These are phyloP conservation scores for Cryptosporidium parvum DNA, from an alignment of 169 alveolate genomes.

Conservation along the genomic window DNA sequence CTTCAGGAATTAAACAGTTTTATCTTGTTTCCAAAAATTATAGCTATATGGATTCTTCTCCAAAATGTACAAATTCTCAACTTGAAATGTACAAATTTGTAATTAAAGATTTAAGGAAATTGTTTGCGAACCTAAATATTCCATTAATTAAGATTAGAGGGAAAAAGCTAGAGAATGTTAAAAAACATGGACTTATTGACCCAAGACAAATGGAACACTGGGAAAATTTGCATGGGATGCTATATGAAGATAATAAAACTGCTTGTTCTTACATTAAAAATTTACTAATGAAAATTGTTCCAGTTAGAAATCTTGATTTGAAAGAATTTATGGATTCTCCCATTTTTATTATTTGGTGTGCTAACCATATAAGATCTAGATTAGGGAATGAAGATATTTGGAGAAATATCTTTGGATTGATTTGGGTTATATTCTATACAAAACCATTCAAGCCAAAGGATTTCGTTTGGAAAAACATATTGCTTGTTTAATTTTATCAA, in stretches of 20 bases:
- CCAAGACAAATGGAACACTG: conserved; percentile 66
- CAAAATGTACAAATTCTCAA: conserved; percentile 10
- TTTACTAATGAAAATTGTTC: not conserved
- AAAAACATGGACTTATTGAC: conserved; percentile 20
- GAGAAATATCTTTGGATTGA: conserved; percentile 61
- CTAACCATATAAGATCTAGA: conserved; percentile 49
- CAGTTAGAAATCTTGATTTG: not conserved
- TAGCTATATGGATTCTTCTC: not conserved
- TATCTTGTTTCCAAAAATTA: not conserved
- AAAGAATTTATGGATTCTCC: conserved; percentile 52
- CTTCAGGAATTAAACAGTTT: conserved; percentile 24
- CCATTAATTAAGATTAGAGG: conserved; percentile 22
- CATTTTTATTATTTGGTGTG: conserved; percentile 69
- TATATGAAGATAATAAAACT: conserved; percentile 3
- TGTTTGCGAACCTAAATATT: conserved; percentile 25
- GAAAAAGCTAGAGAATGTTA: not conserved
- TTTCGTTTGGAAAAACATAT: conserved; percentile 41
- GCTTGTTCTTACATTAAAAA: conserved; percentile 38
- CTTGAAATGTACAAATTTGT: conserved; percentile 9
- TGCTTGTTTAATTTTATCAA: conserved; percentile 10
- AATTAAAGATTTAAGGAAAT: conserved; percentile 17
- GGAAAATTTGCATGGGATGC: conserved; percentile 33
- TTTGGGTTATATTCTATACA: conserved; percentile 52
- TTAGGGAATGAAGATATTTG: conserved; percentile 72
- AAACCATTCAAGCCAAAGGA: conserved; percentile 61